Evolutionary conservation across 345 rosid genomes (phyloP).

Genomic region (Pugionium dolabratum): DNA sequence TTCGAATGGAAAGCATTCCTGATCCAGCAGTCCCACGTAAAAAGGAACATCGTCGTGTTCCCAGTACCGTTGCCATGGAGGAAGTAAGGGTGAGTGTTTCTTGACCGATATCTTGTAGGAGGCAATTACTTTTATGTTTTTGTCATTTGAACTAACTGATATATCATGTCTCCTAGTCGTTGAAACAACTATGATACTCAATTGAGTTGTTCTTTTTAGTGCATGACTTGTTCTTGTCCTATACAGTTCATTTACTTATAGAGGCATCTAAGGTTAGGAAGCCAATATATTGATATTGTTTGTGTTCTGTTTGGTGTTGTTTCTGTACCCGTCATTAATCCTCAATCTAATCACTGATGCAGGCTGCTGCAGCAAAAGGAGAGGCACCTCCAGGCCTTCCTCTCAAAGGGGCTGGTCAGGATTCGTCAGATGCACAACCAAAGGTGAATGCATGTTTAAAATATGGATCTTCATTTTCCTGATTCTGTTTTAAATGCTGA

Average conservation of each 20-base stretch:
- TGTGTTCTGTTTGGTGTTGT: slow-evolving; percentile 10
- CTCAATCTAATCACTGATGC: slow-evolving; percentile 37
- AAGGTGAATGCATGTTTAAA: slow-evolving; percentile 51
- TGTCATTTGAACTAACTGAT: slow-evolving; percentile 8
- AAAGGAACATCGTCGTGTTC: slow-evolving; percentile 99
- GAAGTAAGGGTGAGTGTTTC: slow-evolving; percentile 83
- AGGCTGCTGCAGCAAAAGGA: slow-evolving; percentile 99
- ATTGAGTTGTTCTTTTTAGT: background rate
- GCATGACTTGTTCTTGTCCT: slow-evolving; percentile 8
- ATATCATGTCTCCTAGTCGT: background rate
- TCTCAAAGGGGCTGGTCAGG: slow-evolving; percentile 95
- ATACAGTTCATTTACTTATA: slow-evolving; percentile 12
- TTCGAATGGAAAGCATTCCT: slow-evolving; percentile 70
- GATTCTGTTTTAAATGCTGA: slow-evolving; percentile 8
- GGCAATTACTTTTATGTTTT: slow-evolving; percentile 10
- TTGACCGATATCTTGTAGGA: slow-evolving; percentile 8
- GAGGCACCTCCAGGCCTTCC: slow-evolving; percentile 99
- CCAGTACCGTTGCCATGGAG: slow-evolving; percentile 96
- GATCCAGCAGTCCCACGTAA: slow-evolving; percentile 63
- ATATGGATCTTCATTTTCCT: slow-evolving; percentile 13
- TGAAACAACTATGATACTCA: slow-evolving; percentile 20
- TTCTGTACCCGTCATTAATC: slow-evolving; percentile 14
- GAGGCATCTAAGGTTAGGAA: slow-evolving; percentile 16
- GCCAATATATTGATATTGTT: slow-evolving; percentile 4
- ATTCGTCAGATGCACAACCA: slow-evolving; percentile 86